phyloP scores from a whole-genome alignment of 2,329 filamentous ascomycete species.

The Didymella keratinophila region DNA sequence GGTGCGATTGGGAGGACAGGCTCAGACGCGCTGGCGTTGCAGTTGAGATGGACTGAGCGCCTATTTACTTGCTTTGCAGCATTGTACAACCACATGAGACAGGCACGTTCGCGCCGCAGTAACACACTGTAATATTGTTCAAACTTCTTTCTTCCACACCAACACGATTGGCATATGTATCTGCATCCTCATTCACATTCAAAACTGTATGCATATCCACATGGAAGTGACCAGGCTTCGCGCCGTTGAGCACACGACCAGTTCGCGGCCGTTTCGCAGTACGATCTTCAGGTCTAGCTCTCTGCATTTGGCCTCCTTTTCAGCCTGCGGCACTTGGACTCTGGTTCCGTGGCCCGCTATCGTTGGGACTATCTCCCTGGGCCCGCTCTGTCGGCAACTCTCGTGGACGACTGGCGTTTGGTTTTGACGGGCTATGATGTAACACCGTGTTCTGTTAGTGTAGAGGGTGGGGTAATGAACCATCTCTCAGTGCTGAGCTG shows the following conservation, averaged over 20 bases:
- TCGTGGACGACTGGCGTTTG: not conserved
- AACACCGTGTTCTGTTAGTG: not conserved
- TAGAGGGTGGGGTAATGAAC: not conserved
- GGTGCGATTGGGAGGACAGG: slow-evolving; percentile 66
- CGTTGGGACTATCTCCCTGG: not conserved
- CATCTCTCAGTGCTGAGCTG: too few species aligned
- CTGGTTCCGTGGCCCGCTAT: slow-evolving; percentile 6
- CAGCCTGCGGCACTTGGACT: slow-evolving; percentile 1
- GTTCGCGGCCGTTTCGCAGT: not conserved
- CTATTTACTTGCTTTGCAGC: not conserved
- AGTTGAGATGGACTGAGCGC: slow-evolving; percentile 38
- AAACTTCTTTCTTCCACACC: not conserved
- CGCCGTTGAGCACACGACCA: not conserved
- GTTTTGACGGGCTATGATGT: slow-evolving; percentile 11
- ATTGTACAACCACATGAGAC: slow-evolving; percentile 1
- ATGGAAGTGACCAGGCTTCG: not conserved
- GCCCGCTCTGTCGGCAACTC: slow-evolving; percentile 7
- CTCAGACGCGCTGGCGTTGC: slow-evolving; percentile 50
- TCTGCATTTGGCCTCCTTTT: not conserved
- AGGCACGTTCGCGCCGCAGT: not conserved
- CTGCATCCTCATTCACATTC: not conserved
- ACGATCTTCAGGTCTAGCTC: not conserved
- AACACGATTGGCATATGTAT: not conserved
- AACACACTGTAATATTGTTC: slow-evolving; percentile 9
- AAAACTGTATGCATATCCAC: not conserved